Evolutionary conservation across 805 yeast species (phyloP), one percentile per base, ranked within the genome.

Genomic region (Kodamaea jinghongensis): DNA sequence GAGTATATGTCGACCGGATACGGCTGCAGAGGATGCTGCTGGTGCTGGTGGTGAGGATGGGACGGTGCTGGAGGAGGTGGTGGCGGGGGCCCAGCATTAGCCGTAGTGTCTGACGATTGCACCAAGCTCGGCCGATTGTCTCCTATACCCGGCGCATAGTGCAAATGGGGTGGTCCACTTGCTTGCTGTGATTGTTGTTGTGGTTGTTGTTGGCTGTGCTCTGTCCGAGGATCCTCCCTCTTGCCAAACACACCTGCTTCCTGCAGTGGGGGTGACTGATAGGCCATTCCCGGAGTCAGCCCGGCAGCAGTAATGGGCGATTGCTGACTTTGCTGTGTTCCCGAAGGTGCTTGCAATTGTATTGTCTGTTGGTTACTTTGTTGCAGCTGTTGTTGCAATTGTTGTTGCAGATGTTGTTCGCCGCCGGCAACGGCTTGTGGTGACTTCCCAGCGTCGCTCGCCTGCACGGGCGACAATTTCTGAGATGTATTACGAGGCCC

Each of bases 321-420:
- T n/a, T n/a, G n/a, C n/a, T n/a, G n/a, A n/a, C n/a, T n/a, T n/a
- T n/a, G n/a, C n/a, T n/a, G n/a, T n/a, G n/a, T n/a, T n/a, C n/a
- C n/a, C n/a, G n/a, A n/a, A n/a, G n/a, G n/a, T n/a, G 23, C 23
- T 8, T 5, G 23, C 23, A 20, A 20, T 20, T 20, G 23, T 5
- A 20, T 20, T 32, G 28, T 13, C 13, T 12, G 6, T n/a, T 34
- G 39, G 22, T 31, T 39, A 17, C 16, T 42, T 26, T 14, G 23
- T 14, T 35, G 46, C 28, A 22, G 26, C 12, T 47, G 49, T 28
- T 32, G 38, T 22, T 28, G 51, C n/a, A 31, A 38, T 27, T 43
- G 49, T 4, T 25, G 35, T 22, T 22, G 38, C 28, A 10, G 30
- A 2, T 15, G 31, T 2, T 22, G 40, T 32, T 37, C 46, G n/a